Percentiles rank a stretch among this genome's conserved stretches.
phyloP scores from a whole-genome alignment of 164 flowering plant genomes.

The Vitis rotundifolia region DNA sequence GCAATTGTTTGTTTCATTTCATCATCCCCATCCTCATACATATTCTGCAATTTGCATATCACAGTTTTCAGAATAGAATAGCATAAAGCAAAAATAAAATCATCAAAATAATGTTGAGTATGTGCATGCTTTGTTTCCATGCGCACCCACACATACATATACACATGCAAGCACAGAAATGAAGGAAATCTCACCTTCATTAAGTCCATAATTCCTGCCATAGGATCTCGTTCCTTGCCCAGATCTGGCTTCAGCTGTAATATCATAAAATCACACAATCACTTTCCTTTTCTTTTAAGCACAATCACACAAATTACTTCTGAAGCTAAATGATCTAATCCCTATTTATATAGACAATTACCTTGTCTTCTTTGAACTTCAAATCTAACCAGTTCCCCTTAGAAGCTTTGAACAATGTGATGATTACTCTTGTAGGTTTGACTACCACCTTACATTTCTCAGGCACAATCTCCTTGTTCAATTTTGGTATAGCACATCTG shows the following conservation, averaged over 20 bases:
- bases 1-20: slow-evolving; percentile 95
- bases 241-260: slow-evolving; percentile 73
- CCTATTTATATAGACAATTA: slow-evolving; percentile 13
- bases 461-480: slow-evolving; percentile 75
- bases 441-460: slow-evolving; percentile 78
- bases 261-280: slow-evolving; percentile 1
- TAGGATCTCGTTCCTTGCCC: slow-evolving; percentile 78
- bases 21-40: slow-evolving; percentile 98
- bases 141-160: neutral
- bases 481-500: slow-evolving; percentile 71
- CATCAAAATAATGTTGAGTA: too few species aligned
- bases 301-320: too few species aligned
- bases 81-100: too few species aligned
- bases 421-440: slow-evolving; percentile 71
- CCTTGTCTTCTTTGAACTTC: slow-evolving; percentile 93
- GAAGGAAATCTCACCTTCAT: slow-evolving; percentile 61
- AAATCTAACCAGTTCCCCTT: slow-evolving; percentile 90
- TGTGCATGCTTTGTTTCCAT: too few species aligned
- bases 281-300: neutral
- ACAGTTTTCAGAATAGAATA: too few species aligned
- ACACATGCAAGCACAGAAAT: neutral
- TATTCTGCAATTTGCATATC: slow-evolving; percentile 54
- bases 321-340: neutral
- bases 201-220: slow-evolving; percentile 98
- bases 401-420: slow-evolving; percentile 77